Evolutionary conservation across 257 asterid genomes (phyloP), one percentile per base, ranked within the genome.

Genomic region (Solanum bukasovii): DNA sequence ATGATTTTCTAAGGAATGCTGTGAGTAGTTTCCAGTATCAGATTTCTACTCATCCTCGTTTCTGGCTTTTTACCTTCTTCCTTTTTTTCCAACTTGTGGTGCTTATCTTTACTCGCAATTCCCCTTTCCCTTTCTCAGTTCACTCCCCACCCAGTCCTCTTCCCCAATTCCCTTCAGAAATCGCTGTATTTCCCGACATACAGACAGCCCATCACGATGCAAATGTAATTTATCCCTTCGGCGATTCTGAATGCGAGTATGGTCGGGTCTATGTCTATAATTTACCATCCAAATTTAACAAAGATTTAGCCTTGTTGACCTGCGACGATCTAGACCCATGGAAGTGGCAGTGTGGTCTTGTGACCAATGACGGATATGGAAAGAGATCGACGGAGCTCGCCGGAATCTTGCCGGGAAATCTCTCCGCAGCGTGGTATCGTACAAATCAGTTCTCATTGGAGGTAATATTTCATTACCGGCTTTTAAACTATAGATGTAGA

Each of bases 261-360:
- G 99, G 99, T 29, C 89, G 93, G 25, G 93, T 97, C 29, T 97
- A 86, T 90, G 95, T 94, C 27, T 97, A 97, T 93, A 95, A 95
- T 14, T 93, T 97, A 0, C 98, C 98, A 1, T 10, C 95, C 14
- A 40, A 88, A 44, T 92, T 93, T 87, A 95, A 95, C 72, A 87
- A 59, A 56, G 99, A 97, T 42, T 86, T 95, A 87, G 91, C 92
- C 9, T 49, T 90, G 6, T 67, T 89, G 74, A 89, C 89, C 27
- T 95, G 98, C 87, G 92, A 94, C 35, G 99, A 95, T 81, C 93
- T 97, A 31, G 91, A 94, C 63, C 95, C 90, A 1, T 97, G 98
- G 98, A 92, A 91, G 56, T 97, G 99, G 99, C 94, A 95, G 63
- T 95, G 99, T 89, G 99, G 99, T 11, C 92, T 95, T 29, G 79